These are phyloP conservation scores for Cyclostephanos tholiformis DNA, from an alignment of 108 stramenopile genomes.

Conservation along the genomic window DNA sequence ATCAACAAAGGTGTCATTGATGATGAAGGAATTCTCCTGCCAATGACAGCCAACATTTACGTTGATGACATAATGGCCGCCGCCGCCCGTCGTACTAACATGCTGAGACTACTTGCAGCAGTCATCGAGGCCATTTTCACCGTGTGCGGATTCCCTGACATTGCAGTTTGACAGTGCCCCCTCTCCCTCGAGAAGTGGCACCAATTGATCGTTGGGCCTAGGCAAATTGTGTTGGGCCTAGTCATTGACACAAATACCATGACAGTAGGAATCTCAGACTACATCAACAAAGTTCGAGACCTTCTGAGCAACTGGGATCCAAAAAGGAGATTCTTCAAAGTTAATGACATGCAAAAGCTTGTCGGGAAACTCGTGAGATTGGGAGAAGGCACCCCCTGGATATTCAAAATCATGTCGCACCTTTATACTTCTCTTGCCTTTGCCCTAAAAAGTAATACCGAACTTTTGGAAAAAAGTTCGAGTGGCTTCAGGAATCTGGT, in stretches of 20 bases:
- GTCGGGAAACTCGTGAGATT: background rate
- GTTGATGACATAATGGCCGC: background rate
- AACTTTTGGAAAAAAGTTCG: background rate
- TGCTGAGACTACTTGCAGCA: too few relatives aligned
- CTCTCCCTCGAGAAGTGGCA: too few relatives aligned
- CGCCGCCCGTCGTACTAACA: too few relatives aligned
- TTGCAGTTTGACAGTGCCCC: too few relatives aligned
- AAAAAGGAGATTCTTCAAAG: background rate
- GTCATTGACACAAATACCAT: too few relatives aligned
- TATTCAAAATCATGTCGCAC: conserved; percentile 14
- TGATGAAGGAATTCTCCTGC: background rate
- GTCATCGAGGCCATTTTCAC: too few relatives aligned
- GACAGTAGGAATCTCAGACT: too few relatives aligned
- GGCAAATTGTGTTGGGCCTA: too few relatives aligned
- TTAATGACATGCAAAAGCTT: conserved; percentile 1
- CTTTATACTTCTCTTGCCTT: conserved; percentile 17
- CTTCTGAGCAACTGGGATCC: too few relatives aligned
- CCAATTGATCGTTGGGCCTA: too few relatives aligned
- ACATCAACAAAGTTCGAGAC: too few relatives aligned
- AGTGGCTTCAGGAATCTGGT: background rate
- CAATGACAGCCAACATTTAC: background rate
- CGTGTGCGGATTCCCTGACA: too few relatives aligned
- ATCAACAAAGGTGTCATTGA: background rate
- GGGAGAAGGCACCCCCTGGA: conserved; percentile 8
- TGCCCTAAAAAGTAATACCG: conserved; percentile 4